phyloP scores from a whole-genome alignment of 345 rosid genomes.

The Trapa incisa region DNA sequence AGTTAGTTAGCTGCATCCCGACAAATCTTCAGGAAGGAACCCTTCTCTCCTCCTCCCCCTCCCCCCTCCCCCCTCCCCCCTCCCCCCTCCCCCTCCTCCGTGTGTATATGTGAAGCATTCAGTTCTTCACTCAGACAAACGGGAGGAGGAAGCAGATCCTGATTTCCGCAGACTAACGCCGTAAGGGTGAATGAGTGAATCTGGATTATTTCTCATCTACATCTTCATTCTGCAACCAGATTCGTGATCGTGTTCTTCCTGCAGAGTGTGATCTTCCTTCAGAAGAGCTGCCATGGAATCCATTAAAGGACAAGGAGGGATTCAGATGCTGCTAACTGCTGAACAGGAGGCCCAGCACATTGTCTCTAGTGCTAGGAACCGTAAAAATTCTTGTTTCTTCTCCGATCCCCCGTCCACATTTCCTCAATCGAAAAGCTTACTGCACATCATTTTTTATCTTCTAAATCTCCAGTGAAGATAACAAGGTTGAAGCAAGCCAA shows the following conservation, averaged over 20 bases:
- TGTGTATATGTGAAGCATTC: neutral
- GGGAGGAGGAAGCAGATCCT: neutral
- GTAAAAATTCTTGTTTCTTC: slow-evolving; percentile 10
- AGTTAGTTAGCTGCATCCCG: slow-evolving; percentile 3
- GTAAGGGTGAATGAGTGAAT: neutral
- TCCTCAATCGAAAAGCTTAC: neutral
- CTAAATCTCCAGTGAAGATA: slow-evolving; percentile 22
- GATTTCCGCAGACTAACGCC: neutral
- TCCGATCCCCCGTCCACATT: neutral
- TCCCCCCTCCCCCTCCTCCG: neutral
- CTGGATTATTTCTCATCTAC: too few relatives aligned
- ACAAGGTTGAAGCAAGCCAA: slow-evolving; percentile 39
- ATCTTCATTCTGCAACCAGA: too few relatives aligned
- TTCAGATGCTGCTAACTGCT: slow-evolving; percentile 39
- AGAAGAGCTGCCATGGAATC: slow-evolving; percentile 23
- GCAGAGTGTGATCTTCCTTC: too few relatives aligned
- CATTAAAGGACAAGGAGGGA: slow-evolving; percentile 47
- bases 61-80: neutral
- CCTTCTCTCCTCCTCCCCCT: neutral
- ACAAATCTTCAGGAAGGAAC: neutral
- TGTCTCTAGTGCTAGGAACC: slow-evolving; percentile 32
- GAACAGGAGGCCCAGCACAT: slow-evolving; percentile 49
- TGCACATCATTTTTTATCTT: neutral
- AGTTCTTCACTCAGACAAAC: neutral
- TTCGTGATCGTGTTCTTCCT: too few relatives aligned